Conservation (phyloP, 139 green algal genomes). For the Chloropicon primus region DNA sequence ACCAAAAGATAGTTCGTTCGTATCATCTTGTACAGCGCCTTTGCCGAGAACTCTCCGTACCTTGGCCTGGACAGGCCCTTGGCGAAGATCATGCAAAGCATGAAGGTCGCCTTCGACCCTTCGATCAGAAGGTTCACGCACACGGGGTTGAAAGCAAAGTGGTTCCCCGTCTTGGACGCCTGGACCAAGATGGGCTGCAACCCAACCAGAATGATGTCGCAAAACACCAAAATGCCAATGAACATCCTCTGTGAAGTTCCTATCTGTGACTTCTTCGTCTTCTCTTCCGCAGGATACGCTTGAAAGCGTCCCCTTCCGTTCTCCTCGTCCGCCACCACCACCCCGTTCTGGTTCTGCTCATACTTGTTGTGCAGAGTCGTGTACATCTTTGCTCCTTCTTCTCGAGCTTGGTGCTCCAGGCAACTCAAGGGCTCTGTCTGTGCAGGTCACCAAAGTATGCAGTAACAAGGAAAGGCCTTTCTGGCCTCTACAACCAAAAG, state of each 20-base stretch:
- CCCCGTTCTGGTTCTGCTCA: neutral
- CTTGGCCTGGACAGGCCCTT: neutral
- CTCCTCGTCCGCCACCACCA: neutral
- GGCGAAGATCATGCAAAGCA: slow-evolving; percentile 54
- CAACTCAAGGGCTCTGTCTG: too few relatives aligned
- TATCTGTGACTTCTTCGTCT: neutral
- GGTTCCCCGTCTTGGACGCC: slow-evolving; percentile 74
- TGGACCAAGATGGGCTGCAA: slow-evolving; percentile 90
- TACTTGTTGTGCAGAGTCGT: neutral
- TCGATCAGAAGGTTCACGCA: slow-evolving; percentile 86
- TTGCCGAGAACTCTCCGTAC: neutral
- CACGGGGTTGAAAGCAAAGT: slow-evolving; percentile 78
- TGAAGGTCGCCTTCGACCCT: slow-evolving; percentile 73
- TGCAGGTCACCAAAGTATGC: too few relatives aligned
- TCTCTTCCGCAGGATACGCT: neutral
- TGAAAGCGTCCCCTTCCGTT: neutral
- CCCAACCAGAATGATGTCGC: slow-evolving; percentile 22
- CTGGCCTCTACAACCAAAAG: too few relatives aligned
- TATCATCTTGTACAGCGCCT: slow-evolving; percentile 23
- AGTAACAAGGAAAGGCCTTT: too few relatives aligned
- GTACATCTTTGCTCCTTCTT: neutral
- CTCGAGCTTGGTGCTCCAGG: too few relatives aligned
- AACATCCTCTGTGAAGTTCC: neutral
- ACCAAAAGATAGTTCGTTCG: slow-evolving; percentile 64
- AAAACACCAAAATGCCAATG: neutral